Base-by-base conservation (phyloP, 768 basidiomycete genomes). In the Gloeophyllum trabeum region DNA sequence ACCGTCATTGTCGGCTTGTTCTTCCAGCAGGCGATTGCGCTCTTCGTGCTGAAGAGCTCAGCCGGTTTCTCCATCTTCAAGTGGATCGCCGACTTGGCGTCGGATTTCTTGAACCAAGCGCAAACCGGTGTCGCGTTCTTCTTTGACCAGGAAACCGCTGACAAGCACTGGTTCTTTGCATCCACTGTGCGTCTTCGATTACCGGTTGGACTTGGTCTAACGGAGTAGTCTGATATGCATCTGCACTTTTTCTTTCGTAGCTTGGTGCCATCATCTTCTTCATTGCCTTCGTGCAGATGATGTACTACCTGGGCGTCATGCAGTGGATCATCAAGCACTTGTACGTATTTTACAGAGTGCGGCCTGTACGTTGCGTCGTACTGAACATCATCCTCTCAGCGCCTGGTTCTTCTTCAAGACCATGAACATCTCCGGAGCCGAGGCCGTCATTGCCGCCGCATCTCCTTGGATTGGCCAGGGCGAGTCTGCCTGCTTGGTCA, bases 391-490 rank as follows among this genome's bases (percentile, higher is more conserved):
- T 40, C n/a, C 35, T 32, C 42, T 35, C 43, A 83, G 81, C 54
- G 91, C 90, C 3, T 90, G 86, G 87, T 73, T 93, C 64, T 93
- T 94, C 73, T 90, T 87, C 67, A 91, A 89, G 60, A 62, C 86
- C 41, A 73, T 94, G 77, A 80, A 85, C 48, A 75, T 94, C 24
- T 92, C 91, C n/a, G 91, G 92, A 45, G 91, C 89, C 3, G 91
- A 94, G 56, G 90, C 91, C 25, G 83, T 94, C 44, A 88, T 94
- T 34, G 90, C 91, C 22, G 79, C 91, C 39, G 81, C 89, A 13
- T 91, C 89, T 0, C 91, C 91, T n/a, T 94, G 85, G 74, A 78
- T 94, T 49, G 91, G 91, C 18, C 84, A 87, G 62, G 90, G 85
- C 55, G 90, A 92, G 59, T 83, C 80, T 19, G 88, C 87, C 36